A percentile compares a stretch with the other conserved stretches of the same genome.
Evolutionary conservation across 306 rosid genomes (phyloP).

Genomic region (Casuarina equisetifolia): DNA sequence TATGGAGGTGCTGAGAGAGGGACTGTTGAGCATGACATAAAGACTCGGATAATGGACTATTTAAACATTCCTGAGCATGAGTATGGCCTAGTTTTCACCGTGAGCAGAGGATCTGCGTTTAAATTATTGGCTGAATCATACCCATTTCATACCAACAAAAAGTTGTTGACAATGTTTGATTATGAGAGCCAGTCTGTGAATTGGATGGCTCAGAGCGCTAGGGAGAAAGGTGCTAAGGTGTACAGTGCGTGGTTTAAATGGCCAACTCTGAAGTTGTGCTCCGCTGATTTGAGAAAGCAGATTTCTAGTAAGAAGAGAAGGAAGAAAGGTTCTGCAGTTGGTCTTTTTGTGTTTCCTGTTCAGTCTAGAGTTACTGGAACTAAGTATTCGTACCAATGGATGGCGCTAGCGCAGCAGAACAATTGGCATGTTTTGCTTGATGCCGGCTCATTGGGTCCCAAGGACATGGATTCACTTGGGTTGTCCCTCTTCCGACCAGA

Average conservation of each 20-base stretch:
- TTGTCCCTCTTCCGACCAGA: conserved; percentile 93
- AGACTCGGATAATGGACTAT: conserved; percentile 85
- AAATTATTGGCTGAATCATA: conserved; percentile 82
- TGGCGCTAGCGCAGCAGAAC: conserved; percentile 97
- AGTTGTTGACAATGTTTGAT: conserved; percentile 91
- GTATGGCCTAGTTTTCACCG: conserved; percentile 94
- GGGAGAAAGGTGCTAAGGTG: conserved; percentile 89
- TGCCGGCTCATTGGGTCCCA: conserved; percentile 96
- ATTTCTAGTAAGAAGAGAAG: conserved; percentile 75
- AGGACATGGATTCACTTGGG: conserved; percentile 99
- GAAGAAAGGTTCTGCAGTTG: conserved; percentile 88
- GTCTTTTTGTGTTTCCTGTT: conserved; percentile 95
- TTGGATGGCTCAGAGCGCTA: conserved; percentile 95
- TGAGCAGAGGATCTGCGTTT: conserved; percentile 93
- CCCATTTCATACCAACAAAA: conserved; percentile 90
- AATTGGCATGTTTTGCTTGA: conserved; percentile 97
- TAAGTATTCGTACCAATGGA: conserved; percentile 97
- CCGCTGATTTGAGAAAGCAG: conserved; percentile 93
- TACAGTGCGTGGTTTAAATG: conserved; percentile 93
- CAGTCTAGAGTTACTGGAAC: conserved; percentile 96
- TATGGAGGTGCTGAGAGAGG: conserved; percentile 93
- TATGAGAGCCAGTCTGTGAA: conserved; percentile 92
- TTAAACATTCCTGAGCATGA: conserved; percentile 94
- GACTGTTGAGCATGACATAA: conserved; percentile 83
- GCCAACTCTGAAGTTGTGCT: conserved; percentile 94